Percentiles rank a stretch among this genome's conserved stretches.
Conservation (phyloP, 805 yeast species). For the Cyberlindnera euphorbiiphila region DNA sequence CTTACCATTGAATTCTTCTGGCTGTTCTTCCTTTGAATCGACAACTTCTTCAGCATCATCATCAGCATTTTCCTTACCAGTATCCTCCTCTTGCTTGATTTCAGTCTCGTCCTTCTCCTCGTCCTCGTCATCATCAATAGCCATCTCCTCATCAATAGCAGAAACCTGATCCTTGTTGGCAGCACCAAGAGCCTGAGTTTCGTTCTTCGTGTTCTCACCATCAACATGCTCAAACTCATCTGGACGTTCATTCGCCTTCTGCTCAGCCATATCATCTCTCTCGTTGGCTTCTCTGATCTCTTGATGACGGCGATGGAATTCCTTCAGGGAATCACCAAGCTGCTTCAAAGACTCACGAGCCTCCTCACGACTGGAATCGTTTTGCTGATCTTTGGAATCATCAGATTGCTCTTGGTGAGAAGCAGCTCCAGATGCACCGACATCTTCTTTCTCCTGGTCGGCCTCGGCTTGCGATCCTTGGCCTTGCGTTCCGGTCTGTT, state of each 20-base stretch:
- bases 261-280: conserved; percentile 44
- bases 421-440: conserved; percentile 64
- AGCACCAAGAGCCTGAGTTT: conserved; percentile 91
- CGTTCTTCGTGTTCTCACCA: conserved; percentile 71
- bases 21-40: conserved; percentile 31
- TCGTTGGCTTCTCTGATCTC: conserved; percentile 72
- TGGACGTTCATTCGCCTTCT: conserved; percentile 61
- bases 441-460: conserved; percentile 56
- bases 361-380: conserved; percentile 56
- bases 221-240: conserved; percentile 85
- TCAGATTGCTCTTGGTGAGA: conserved; percentile 40
- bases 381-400: conserved; percentile 36
- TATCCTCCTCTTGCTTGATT: conserved; percentile 28
- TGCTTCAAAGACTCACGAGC: conserved; percentile 79
- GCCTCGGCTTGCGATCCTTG: conserved; percentile 57
- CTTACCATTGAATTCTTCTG: conserved; percentile 47
- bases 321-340: conserved; percentile 87
- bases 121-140: conserved; percentile 67
- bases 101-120: conserved; percentile 32
- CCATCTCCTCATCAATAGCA: conserved; percentile 72
- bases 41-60: conserved; percentile 28
- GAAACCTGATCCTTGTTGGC: conserved; percentile 79
- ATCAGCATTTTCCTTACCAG: conserved; percentile 26
- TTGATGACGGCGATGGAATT: conserved; percentile 84
- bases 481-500: conserved; percentile 56